Evolutionary conservation across 1,284 basidiomycete genomes (phyloP).

Genomic region (Marasmius fiardii): DNA sequence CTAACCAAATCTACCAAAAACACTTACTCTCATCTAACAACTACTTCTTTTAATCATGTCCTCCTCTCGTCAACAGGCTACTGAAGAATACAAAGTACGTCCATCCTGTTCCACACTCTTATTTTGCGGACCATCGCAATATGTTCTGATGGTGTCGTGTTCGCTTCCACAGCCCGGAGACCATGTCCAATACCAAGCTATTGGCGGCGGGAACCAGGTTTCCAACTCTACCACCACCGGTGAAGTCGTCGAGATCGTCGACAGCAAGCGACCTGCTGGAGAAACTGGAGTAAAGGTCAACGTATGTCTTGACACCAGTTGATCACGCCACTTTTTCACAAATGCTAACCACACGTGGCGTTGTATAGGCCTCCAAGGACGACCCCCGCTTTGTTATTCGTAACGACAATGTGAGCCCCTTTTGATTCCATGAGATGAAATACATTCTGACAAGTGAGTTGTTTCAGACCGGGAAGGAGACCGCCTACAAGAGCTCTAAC

Average conservation of each 20-base stretch:
- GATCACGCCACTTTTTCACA: too few species aligned
- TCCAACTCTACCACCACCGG: conserved; percentile 8
- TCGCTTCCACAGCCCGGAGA: conserved; percentile 11
- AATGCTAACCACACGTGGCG: background rate
- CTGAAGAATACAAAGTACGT: background rate
- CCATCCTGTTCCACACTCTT: background rate
- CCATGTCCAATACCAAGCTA: conserved; percentile 11
- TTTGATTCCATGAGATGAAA: background rate
- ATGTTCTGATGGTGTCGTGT: background rate
- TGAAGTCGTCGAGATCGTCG: conserved; percentile 8
- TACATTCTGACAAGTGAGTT: background rate
- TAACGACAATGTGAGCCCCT: conserved; percentile 8
- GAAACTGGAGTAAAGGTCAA: conserved; percentile 4
- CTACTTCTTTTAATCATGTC: background rate
- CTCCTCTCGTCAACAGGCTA: background rate
- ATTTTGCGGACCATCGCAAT: background rate
- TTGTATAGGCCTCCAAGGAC: conserved; percentile 3
- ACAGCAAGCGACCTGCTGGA: conserved; percentile 7
- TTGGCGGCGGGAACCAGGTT: conserved; percentile 10
- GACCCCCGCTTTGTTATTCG: conserved; percentile 12
- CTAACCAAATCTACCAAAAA: too few species aligned
- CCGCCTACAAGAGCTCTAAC: conserved; percentile 10
- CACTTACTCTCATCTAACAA: background rate
- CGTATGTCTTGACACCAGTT: background rate
- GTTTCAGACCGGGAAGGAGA: conserved; percentile 10